Evolutionary conservation across 2,329 filamentous ascomycete genomes (phyloP).

Genomic region (Colletotrichum australisinense): DNA sequence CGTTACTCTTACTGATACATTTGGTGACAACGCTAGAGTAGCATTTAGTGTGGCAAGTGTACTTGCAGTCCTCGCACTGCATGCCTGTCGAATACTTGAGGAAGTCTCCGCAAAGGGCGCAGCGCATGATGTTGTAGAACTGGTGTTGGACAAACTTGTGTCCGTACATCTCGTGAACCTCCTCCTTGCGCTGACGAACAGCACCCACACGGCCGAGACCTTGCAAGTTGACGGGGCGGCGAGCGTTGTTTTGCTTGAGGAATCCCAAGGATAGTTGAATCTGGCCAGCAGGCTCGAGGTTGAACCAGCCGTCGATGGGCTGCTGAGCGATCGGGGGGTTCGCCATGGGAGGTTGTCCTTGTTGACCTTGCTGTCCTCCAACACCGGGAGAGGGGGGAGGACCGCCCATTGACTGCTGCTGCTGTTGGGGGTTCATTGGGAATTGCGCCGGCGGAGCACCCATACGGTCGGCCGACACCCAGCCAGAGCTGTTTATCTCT

Average conservation of each 20-base stretch:
- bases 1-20: slow-evolving; percentile 99
- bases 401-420: slow-evolving; percentile 55
- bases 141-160: slow-evolving; percentile 99
- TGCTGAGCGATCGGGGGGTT: slow-evolving; percentile 65
- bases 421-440: slow-evolving; percentile 62
- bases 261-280: slow-evolving; percentile 94
- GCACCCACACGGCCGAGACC: slow-evolving; percentile 95
- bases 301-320: slow-evolving; percentile 95
- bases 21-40: slow-evolving; percentile 98
- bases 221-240: slow-evolving; percentile 84
- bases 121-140: slow-evolving; percentile 99
- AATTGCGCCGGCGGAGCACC: slow-evolving; percentile 71
- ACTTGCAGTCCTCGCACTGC: slow-evolving; percentile 99
- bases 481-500: slow-evolving; percentile 92
- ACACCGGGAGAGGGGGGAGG: slow-evolving; percentile 56
- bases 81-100: slow-evolving; percentile 98
- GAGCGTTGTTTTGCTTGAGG: slow-evolving; percentile 87
- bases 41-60: slow-evolving; percentile 98
- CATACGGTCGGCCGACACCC: slow-evolving; percentile 98
- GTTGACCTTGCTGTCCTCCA: slow-evolving; percentile 45
- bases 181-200: slow-evolving; percentile 96
- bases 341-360: slow-evolving; percentile 44
- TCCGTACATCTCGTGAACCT: slow-evolving; percentile 97
- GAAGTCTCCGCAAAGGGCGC: slow-evolving; percentile 96
- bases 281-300: slow-evolving; percentile 91